phyloP scores from a whole-genome alignment of 164 flowering plant species.

The Saururus chinensis region DNA sequence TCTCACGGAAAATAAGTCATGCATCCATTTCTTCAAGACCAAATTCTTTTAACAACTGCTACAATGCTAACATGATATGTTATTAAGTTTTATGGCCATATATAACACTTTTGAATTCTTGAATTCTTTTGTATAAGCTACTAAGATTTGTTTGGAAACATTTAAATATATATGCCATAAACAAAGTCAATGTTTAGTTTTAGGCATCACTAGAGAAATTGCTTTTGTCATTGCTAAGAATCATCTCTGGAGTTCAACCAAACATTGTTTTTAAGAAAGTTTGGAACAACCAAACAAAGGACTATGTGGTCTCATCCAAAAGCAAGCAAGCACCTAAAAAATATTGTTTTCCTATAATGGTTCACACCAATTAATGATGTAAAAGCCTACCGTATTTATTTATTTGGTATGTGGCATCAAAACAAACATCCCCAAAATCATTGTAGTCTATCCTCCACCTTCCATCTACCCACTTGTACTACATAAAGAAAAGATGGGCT shows the following conservation, averaged over 20 bases:
- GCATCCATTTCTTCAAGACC: conserved; percentile 13
- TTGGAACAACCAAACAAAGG: conserved; percentile 14
- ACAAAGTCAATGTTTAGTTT: conserved; percentile 12
- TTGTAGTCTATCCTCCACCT: too few relatives aligned
- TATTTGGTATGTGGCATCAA: conserved; percentile 9
- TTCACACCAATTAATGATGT: conserved; percentile 17
- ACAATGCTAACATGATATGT: conserved; percentile 4
- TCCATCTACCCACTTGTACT: too few relatives aligned
- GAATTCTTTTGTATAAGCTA: not conserved
- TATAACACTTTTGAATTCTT: conserved; percentile 5
- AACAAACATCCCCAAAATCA: conserved; percentile 8
- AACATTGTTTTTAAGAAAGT: conserved; percentile 13
- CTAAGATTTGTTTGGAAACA: conserved; percentile 4
- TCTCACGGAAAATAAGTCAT: conserved; percentile 5
- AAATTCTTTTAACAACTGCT: conserved; percentile 10
- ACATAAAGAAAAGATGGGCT: too few relatives aligned
- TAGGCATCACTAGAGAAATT: conserved; percentile 9
- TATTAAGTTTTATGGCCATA: conserved; percentile 6
- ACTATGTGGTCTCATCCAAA: conserved; percentile 10
- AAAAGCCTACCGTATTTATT: conserved; percentile 12
- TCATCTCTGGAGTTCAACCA: conserved; percentile 9
- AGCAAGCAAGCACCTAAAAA: conserved; percentile 14
- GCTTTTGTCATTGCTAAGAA: conserved; percentile 15
- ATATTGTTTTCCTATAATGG: conserved; percentile 12
- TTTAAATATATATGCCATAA: conserved; percentile 9